phyloP scores from a whole-genome alignment of 2,329 filamentous ascomycete genomes.

The Penicillium italicum region DNA sequence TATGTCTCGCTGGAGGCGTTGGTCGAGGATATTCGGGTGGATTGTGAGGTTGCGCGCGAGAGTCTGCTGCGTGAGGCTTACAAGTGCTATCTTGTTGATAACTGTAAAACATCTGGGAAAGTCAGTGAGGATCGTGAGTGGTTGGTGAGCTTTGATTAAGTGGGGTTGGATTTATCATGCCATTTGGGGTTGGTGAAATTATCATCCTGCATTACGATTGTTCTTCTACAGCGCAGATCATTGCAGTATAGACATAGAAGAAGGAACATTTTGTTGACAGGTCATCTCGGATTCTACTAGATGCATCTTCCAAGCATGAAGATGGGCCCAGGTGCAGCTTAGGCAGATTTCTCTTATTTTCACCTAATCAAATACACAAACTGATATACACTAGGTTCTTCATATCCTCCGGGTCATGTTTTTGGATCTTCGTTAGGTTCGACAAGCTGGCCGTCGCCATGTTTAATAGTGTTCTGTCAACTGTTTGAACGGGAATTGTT shows the following conservation, averaged over 20 bases:
- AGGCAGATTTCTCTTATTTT: not conserved
- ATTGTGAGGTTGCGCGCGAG: constrained; percentile 75
- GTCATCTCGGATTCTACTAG: not conserved
- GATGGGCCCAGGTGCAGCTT: not conserved
- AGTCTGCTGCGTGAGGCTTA: constrained; percentile 69
- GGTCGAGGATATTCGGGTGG: constrained; percentile 80
- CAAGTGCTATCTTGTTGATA: constrained; percentile 38
- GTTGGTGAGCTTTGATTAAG: constrained; percentile 32
- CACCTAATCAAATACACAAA: not conserved
- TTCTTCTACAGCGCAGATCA: not conserved
- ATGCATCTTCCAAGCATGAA: not conserved
- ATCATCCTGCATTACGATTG: not conserved
- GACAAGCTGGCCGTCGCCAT: too few relatives aligned
- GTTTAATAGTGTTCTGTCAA: too few relatives aligned
- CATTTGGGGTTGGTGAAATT: not conserved
- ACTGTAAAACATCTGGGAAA: constrained; percentile 29
- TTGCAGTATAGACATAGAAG: not conserved
- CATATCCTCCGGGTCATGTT: too few relatives aligned
- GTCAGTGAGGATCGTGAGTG: constrained; percentile 33
- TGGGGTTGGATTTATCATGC: not conserved
- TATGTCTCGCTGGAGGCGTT: constrained; percentile 80
- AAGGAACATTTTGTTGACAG: not conserved
- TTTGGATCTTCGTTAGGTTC: too few relatives aligned
- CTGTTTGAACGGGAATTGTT: too few relatives aligned
- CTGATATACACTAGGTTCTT: not conserved